Evolutionary conservation across 2,329 filamentous ascomycete species (phyloP).

Genomic region (Exophiala calicioides): DNA sequence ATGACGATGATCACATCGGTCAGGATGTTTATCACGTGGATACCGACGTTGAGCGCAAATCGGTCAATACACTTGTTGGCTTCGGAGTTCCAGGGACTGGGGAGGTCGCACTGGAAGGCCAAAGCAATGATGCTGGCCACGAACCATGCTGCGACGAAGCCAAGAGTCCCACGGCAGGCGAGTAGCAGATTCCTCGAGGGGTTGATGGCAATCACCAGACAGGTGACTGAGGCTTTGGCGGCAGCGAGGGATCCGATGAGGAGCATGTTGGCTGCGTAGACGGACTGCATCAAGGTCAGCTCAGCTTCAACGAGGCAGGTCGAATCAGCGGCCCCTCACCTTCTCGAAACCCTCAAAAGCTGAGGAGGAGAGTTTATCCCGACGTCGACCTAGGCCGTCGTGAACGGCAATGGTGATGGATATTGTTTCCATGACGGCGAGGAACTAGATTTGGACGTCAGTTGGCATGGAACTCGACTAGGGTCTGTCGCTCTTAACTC

Average conservation of each 20-base stretch:
- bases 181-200: constrained; percentile 26
- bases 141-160: constrained; percentile 22
- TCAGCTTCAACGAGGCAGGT: background rate
- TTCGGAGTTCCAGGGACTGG: constrained; percentile 26
- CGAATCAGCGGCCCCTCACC: constrained; percentile 12
- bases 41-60: constrained; percentile 27
- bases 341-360: constrained; percentile 28
- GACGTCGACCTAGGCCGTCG: constrained; percentile 28
- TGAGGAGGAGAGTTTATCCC: constrained; percentile 17
- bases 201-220: constrained; percentile 32
- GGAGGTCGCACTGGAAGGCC: constrained; percentile 30
- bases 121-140: constrained; percentile 26
- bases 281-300: constrained; percentile 23
- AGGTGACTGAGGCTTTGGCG: constrained; percentile 31
- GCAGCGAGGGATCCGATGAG: constrained; percentile 23
- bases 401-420: constrained; percentile 27
- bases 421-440: constrained; percentile 23
- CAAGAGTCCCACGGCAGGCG: constrained; percentile 26
- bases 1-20: constrained; percentile 29
- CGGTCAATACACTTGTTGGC: constrained; percentile 30
- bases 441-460: constrained; percentile 6
- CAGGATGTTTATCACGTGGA: constrained; percentile 28
- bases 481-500: background rate
- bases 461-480: background rate
- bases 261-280: constrained; percentile 32